Conservation (phyloP, 768 basidiomycete genomes). For the Cyclocybe cylindracea region DNA sequence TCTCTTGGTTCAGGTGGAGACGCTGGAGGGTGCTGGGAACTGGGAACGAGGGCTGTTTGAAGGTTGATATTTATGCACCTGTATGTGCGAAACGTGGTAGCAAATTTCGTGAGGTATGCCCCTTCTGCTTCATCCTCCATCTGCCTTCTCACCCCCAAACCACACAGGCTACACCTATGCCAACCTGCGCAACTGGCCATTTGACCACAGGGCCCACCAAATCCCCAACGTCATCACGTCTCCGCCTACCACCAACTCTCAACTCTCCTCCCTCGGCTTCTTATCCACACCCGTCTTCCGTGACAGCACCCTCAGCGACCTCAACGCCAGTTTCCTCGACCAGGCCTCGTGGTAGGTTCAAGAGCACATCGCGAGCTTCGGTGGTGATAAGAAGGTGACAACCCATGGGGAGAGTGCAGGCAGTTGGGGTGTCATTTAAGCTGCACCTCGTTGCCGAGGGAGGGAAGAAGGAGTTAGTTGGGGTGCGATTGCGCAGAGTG, state of each 20-base stretch:
- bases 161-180: constrained; percentile 52
- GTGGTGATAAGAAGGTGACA: constrained; percentile 60
- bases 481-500: constrained; percentile 64
- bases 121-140: no score
- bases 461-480: constrained; percentile 40
- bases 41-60: constrained; percentile 25
- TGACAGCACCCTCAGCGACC: constrained; percentile 40
- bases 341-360: constrained; percentile 70
- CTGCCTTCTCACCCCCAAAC: no score
- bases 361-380: constrained; percentile 59
- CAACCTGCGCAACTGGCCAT: constrained; percentile 67
- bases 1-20: constrained; percentile 40
- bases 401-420: constrained; percentile 67
- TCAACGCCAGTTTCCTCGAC: constrained; percentile 58
- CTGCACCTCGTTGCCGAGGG: constrained; percentile 53
- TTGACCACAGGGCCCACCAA: constrained; percentile 65
- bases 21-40: constrained; percentile 63
- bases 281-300: constrained; percentile 50
- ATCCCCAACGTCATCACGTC: constrained; percentile 63
- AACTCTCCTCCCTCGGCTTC: constrained; percentile 61
- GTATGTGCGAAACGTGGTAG: no score
- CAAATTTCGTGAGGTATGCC: no score
- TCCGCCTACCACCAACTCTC: constrained; percentile 60
- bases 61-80: no score
- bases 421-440: constrained; percentile 52